phyloP scores from a whole-genome alignment of 2,329 filamentous ascomycete genomes.

The Penicillium hordei region DNA sequence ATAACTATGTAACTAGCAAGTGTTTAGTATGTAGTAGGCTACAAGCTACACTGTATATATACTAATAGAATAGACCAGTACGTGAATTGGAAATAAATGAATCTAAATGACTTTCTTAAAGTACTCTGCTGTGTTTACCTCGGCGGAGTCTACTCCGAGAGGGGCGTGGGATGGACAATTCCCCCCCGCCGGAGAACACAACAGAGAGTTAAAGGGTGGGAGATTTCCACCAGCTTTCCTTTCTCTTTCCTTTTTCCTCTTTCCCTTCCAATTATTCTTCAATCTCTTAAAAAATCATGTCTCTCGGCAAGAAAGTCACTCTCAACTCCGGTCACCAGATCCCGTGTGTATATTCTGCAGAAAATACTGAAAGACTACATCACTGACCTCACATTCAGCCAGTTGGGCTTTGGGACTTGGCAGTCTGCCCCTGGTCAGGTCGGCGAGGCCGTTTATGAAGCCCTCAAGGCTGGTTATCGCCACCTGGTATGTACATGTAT shows the following conservation, averaged over 20 bases:
- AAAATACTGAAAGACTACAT: neutral
- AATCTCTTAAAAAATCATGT: conserved; percentile 29
- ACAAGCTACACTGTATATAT: neutral
- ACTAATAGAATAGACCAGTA: no score
- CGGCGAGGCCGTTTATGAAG: conserved; percentile 42
- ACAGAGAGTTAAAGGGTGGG: conserved; percentile 12
- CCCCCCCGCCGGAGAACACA: conserved; percentile 16
- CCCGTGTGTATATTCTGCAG: conserved; percentile 31
- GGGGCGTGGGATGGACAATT: conserved; percentile 15
- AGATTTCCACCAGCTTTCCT: conserved; percentile 2
- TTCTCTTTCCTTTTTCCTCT: conserved; percentile 9
- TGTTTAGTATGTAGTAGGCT: neutral
- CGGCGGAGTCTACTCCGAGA: conserved; percentile 26
- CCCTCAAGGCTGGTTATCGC: conserved; percentile 43
- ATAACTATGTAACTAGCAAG: neutral
- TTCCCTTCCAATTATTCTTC: neutral
- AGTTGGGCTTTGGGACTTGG: conserved; percentile 44
- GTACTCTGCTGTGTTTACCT: neutral
- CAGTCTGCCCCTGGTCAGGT: conserved; percentile 43
- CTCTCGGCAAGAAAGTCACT: conserved; percentile 42
- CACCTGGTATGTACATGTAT: conserved; percentile 34
- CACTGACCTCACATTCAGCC: conserved; percentile 23
- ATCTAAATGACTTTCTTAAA: neutral
- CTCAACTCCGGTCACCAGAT: conserved; percentile 42
- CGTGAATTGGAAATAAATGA: neutral